These are phyloP conservation scores for Verticillium isaacii DNA, from an alignment of 2,329 filamentous ascomycete species.

Conservation along the genomic window DNA sequence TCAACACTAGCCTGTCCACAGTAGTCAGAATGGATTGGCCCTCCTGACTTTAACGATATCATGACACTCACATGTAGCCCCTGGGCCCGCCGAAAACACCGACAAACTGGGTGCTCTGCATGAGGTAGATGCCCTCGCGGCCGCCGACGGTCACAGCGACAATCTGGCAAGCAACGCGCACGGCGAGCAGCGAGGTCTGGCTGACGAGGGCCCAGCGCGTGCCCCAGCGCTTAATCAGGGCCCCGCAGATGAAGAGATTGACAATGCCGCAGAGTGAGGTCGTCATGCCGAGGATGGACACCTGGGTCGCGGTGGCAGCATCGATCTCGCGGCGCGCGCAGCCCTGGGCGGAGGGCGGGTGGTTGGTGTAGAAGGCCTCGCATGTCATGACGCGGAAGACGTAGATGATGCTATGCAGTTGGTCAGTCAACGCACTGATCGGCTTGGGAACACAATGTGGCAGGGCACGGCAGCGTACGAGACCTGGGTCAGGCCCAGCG, in stretches of 20 bases:
- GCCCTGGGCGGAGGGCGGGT: constrained; percentile 46
- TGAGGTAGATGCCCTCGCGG: constrained; percentile 59
- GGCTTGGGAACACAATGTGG: not conserved
- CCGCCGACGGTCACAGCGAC: constrained; percentile 59
- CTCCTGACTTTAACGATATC: not conserved
- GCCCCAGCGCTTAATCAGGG: constrained; percentile 61
- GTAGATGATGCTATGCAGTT: constrained; percentile 42
- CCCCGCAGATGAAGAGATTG: constrained; percentile 64
- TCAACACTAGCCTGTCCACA: constrained; percentile 51
- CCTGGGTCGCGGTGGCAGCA: constrained; percentile 57
- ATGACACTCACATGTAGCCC: constrained; percentile 52
- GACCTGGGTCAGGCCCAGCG: constrained; percentile 45
- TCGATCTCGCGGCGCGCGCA: constrained; percentile 60
- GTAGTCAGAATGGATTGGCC: not conserved
- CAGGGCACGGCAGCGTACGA: constrained; percentile 24
- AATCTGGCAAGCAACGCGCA: constrained; percentile 60
- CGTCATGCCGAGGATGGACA: constrained; percentile 60
- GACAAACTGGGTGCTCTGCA: constrained; percentile 63
- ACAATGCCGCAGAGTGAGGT: constrained; percentile 65
- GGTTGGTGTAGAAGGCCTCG: constrained; percentile 57
- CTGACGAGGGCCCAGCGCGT: constrained; percentile 57
- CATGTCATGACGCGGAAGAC: constrained; percentile 70
- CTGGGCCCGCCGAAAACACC: constrained; percentile 64
- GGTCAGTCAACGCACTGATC: not conserved
- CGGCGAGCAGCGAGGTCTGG: constrained; percentile 60